phyloP scores from a whole-genome alignment of 306 rosid species.

The Medicago truncatula region MtrunA17r5.0-ANR NC_053045.1:46261001-46261500 shows the following conservation, averaged over 20 bases:
- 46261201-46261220: slow-evolving; percentile 68
- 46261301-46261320: slow-evolving; percentile 35
- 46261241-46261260: slow-evolving; percentile 75
- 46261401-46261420: background rate
- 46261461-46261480: background rate
- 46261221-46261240: slow-evolving; percentile 38
- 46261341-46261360: no score
- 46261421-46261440: background rate
- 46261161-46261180: slow-evolving; percentile 68
- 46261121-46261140: slow-evolving; percentile 86
- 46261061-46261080: slow-evolving; percentile 81
- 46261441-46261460: slow-evolving; percentile 1
- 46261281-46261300: slow-evolving; percentile 69
- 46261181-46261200: slow-evolving; percentile 82
- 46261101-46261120: slow-evolving; percentile 71
- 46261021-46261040: slow-evolving; percentile 33
- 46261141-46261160: slow-evolving; percentile 59
- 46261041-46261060: slow-evolving; percentile 72
- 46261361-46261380: slow-evolving; percentile 18
- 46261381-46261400: slow-evolving; percentile 13
- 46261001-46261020: slow-evolving; percentile 29
- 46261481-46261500: background rate
- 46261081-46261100: slow-evolving; percentile 83
- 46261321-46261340: no score
- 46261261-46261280: slow-evolving; percentile 71